Percentiles rank a stretch among this genome's conserved stretches.
phyloP scores from a whole-genome alignment of 768 basidiomycete genomes.

The Suillus spraguei region DNA sequence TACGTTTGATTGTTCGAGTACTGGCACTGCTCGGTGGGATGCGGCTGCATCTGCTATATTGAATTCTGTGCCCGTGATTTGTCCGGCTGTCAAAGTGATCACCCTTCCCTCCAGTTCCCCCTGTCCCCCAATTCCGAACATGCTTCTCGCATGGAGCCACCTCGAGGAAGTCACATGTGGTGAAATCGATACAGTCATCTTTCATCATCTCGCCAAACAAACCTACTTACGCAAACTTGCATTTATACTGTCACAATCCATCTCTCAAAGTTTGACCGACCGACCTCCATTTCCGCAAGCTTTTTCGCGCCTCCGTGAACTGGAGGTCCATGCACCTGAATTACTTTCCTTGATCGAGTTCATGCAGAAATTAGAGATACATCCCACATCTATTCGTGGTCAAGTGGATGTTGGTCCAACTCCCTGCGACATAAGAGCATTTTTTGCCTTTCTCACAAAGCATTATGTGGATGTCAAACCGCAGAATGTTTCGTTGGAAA shows the following conservation, averaged over 20 bases:
- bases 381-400: background rate
- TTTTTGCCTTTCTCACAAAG: background rate
- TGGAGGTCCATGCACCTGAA: background rate
- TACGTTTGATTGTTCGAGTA: background rate
- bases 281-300: background rate
- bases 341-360: background rate
- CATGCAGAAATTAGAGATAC: background rate
- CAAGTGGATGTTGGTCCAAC: background rate
- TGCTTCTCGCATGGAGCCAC: background rate
- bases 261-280: background rate
- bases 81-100: background rate
- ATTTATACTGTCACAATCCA: background rate
- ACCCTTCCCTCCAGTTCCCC: background rate
- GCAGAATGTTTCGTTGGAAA: background rate
- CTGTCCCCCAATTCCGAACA: background rate
- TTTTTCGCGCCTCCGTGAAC: background rate
- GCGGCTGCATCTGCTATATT: background rate
- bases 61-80: background rate
- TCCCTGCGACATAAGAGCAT: background rate
- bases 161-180: conserved; percentile 4
- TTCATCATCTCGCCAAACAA: conserved; percentile 1
- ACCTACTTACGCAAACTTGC: background rate
- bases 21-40: background rate
- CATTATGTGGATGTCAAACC: background rate
- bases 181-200: background rate